A percentile compares a stretch with the other conserved stretches of the same genome.
phyloP scores from a whole-genome alignment of 2,329 filamentous ascomycete genomes.

The Biscogniauxia mediterranea region DNA sequence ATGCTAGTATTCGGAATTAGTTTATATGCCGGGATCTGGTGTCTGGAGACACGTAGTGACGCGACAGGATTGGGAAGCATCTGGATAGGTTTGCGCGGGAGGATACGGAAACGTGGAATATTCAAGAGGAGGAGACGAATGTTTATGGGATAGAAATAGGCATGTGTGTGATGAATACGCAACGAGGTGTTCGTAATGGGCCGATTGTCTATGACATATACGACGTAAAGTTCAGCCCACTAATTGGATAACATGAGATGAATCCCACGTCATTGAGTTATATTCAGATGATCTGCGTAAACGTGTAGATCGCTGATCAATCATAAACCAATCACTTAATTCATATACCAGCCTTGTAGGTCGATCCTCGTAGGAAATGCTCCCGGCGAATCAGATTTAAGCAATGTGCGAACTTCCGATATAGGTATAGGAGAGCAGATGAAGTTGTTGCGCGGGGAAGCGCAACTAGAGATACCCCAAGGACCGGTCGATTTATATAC shows the following conservation, averaged over 20 bases:
- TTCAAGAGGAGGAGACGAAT: background rate
- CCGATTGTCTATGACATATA: background rate
- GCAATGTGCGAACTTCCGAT: background rate
- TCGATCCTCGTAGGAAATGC: background rate
- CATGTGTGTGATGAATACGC: background rate
- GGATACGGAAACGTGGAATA: background rate
- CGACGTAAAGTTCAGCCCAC: background rate
- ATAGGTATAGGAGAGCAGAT: background rate
- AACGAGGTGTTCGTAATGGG: background rate
- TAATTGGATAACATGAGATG: background rate
- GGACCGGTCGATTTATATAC: too few relatives aligned
- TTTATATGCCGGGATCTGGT: constrained; percentile 57
- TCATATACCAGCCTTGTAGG: background rate
- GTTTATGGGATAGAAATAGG: background rate
- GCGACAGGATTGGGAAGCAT: constrained; percentile 37
- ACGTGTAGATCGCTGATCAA: background rate
- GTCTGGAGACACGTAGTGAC: constrained; percentile 53
- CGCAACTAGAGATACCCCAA: too few relatives aligned
- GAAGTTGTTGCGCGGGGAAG: too few relatives aligned
- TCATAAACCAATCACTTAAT: background rate
- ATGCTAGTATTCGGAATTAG: constrained; percentile 64
- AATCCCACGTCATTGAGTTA: background rate
- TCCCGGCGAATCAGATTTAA: background rate
- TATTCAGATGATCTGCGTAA: background rate
- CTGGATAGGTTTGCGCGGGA: background rate